Base-by-base conservation (phyloP, 164 flowering plant genomes). In the Aristolochia fimbriata region DNA sequence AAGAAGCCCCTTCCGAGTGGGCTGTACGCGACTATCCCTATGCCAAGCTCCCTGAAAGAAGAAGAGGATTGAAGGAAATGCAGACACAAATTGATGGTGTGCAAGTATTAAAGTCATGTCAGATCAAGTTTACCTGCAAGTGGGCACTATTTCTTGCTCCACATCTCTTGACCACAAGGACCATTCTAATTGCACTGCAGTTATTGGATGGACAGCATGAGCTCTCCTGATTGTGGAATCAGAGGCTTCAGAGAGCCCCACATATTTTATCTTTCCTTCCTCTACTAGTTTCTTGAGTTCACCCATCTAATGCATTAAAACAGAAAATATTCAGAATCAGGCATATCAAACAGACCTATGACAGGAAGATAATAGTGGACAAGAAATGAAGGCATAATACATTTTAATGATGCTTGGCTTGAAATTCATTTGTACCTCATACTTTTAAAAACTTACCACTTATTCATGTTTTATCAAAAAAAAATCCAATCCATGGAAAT, bases 21-120 rank as follows among this genome's bases (percentile, higher is more conserved):
- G 37, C 80, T 74, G 51, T 77, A 71, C 24, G 76, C 55, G 14
- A 76, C 80, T 50, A 73, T 76, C 16, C 80, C 80, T 41, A 76
- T 76, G 15, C 77, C 80, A 51, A 76, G 73, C 60, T 76, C 75
- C 57, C 72, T 75, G 65, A 45, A 13, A 2, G 57, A 49, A 49
- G 22, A 49, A 11, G 2, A 5, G 23, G 21, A 64, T 4, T 22
- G 50, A 51, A 22, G 2, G 15, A 11, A 53, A 21, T 53, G 4
- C 15, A 13, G 11, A 20, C 24, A 22, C 30, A 53, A 53, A 17
- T 6, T 17, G 14, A 49, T 49, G 30, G 27, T 53, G 24, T 53
- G 24, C 24, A 6, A 22, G 15, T 19, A 19, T 13, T 53, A 1
- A 22, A 21, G 12, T 53, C 22, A 13, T 22, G 56, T 14, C 2